phyloP scores from a whole-genome alignment of 106 monocot genomes.

The Dactylorhiza incarnata region DNA sequence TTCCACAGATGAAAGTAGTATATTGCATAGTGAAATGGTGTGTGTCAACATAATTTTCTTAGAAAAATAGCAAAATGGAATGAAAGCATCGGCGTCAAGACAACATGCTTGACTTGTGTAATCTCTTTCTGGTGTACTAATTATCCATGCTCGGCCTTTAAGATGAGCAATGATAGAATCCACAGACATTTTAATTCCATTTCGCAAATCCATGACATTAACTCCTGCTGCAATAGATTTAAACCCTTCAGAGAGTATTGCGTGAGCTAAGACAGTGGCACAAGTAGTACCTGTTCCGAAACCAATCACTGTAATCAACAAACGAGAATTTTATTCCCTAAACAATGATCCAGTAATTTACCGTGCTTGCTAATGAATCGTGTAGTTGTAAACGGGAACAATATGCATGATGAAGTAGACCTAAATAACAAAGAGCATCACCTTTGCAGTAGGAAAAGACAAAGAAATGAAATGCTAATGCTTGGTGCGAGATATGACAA shows the following conservation, averaged over 20 bases:
- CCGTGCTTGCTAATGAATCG: no score
- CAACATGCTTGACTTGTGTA: slow-evolving; percentile 39
- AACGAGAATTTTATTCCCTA: not conserved
- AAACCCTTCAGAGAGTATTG: slow-evolving; percentile 81
- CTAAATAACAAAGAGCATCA: no score
- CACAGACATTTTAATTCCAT: slow-evolving; percentile 63
- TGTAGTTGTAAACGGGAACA: no score
- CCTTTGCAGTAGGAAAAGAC: no score
- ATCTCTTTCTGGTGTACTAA: slow-evolving; percentile 78
- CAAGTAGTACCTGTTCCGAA: slow-evolving; percentile 74
- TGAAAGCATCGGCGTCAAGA: not conserved
- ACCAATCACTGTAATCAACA: not conserved
- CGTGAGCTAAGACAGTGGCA: slow-evolving; percentile 76
- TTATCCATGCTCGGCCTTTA: slow-evolving; percentile 61
- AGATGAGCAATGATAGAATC: slow-evolving; percentile 70
- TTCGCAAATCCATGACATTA: slow-evolving; percentile 85
- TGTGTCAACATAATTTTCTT: not conserved
- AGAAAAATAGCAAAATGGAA: not conserved
- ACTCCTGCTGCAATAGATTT: slow-evolving; percentile 83
- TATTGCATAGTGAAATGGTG: not conserved
- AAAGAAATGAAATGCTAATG: no score
- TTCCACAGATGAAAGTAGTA: not conserved
- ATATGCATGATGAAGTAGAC: no score
- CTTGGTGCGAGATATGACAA: no score
- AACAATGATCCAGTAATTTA: no score